Base-by-base conservation (phyloP, 768 basidiomycete species). In the Neoboletus brunneissimus region DNA sequence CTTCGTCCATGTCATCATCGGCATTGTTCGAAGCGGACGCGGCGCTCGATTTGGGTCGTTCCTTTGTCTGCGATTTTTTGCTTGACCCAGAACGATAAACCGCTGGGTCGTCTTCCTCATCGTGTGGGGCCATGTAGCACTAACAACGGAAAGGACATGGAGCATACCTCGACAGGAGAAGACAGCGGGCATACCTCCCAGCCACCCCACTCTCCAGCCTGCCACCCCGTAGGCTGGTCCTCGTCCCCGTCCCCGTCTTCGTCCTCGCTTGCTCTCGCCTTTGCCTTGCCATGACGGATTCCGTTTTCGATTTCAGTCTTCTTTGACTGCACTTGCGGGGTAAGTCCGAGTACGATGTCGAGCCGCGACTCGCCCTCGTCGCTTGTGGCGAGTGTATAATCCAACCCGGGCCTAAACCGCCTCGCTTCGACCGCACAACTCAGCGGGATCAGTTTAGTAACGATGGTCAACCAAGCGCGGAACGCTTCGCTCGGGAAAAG, bases 81-180 rank as follows among this genome's bases (percentile, higher is more conserved):
- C 79, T 79, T 40, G 76, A 72, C 18, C 79, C 77, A 22, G 85
- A 81, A 29, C 93, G 88, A 70, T 96, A 98, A 16, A 97, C 88
- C 2, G 95, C 93, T 15, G 94, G 94, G 70, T 98, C 95, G 60
- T 96, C 94, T 66, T 93, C 92, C 63, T 91, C 94, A 59, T 95
- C 88, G 60, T 96, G 93, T 41, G 92, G 91, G 2, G 94, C 90
- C 83, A 97, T 89, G 72, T 98, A 98, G 67, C 94, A 94, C 88
- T 93, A 59, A 50, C 22, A 15, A 54, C 0, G 13, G 9, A 44
- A 50, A 54, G 29, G 40, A 34, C 31, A 57, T 56, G 20, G 37
- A 45, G 9, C 23, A 10, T 11, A 12, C 15, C 25, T 37, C 25
- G 35, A 12, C 43, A 15, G 34, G 38, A 25, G 3, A 13, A 8